Evolutionary conservation across 2,329 filamentous ascomycete genomes (phyloP).

Genomic region (Penicillium crustosum): DNA sequence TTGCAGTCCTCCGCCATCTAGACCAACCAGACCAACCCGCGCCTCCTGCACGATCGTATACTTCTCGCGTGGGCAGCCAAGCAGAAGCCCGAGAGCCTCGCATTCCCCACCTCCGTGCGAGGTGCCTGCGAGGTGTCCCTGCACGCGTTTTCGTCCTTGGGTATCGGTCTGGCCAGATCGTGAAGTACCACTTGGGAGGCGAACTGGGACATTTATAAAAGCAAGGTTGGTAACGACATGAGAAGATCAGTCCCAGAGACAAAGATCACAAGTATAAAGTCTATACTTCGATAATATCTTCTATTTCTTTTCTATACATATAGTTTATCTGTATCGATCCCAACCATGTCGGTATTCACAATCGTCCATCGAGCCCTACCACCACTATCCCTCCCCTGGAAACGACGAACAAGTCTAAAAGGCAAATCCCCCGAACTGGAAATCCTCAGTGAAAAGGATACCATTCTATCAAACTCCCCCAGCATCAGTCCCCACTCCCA

Average conservation of each 20-base stretch:
- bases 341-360: conserved; percentile 21
- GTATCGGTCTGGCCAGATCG: conserved; percentile 10
- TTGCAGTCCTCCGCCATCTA: conserved; percentile 16
- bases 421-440: conserved; percentile 20
- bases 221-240: background rate
- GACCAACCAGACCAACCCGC: conserved; percentile 16
- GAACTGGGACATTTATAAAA: conserved; percentile 8
- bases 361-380: conserved; percentile 24
- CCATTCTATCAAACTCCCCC: background rate
- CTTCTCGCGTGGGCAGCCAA: conserved; percentile 25
- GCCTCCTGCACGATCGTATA: conserved; percentile 12
- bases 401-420: conserved; percentile 15
- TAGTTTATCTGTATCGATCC: background rate
- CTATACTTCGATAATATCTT: background rate
- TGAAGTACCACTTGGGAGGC: conserved; percentile 9
- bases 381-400: conserved; percentile 20
- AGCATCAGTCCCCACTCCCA: background rate
- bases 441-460: background rate
- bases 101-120: conserved; percentile 22
- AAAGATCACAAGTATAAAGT: background rate
- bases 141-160: conserved; percentile 21
- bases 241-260: background rate
- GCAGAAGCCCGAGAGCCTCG: conserved; percentile 17
- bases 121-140: conserved; percentile 19
- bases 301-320: background rate